Base-by-base conservation (phyloP, 768 basidiomycete genomes). In the Russula earlei region DNA sequence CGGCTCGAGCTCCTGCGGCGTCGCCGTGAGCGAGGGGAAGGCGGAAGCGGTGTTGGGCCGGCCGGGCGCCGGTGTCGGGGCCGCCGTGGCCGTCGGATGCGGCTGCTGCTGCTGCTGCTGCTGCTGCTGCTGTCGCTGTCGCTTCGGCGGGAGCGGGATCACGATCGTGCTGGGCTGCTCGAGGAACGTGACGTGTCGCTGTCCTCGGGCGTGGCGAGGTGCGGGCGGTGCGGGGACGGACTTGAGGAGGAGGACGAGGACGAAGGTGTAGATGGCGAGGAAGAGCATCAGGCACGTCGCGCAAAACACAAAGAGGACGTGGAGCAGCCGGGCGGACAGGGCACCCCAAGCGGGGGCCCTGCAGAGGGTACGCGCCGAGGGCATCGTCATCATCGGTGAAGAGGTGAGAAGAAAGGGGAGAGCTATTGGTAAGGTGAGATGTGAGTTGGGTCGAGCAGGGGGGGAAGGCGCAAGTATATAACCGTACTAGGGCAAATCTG, bases 1-100 rank as follows among this genome's bases (percentile, higher is more conserved):
- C 12, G 56, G 51, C 31, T 58, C 56, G 56, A 58, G 51, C 24
- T 17, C 51, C 19, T 25, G 44, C 33, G 56, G 56, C 25, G 56
- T 58, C 29, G 45, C 20, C 11, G 51, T 58, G 45, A 58, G 56
- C 1, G 56, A 58, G 31, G 48, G 49, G n/a, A 44, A 34, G 3
- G 43, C 31, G 11, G 31, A 11, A 11, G 31, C 31, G 11, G 31
- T n/a, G n/a, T n/a, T n/a, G n/a, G n/a, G 29, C 7, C 3, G 29
- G 29, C 1, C 29, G 29, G 29, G 29, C n/a, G n/a, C 29, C 29
- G 29, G 4, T 31, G 29, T 31, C 29, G 29, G 4, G 5, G 29
- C 9, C 29, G 29, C 9, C 29, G 29, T 31, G 5, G 29, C 9
- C 29, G 29, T 31, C 29, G 29, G 29, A 5, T 31, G 29, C 29